Conservation (phyloP, 176 grass and related monocot genomes). For the Thalia dealbata region DNA sequence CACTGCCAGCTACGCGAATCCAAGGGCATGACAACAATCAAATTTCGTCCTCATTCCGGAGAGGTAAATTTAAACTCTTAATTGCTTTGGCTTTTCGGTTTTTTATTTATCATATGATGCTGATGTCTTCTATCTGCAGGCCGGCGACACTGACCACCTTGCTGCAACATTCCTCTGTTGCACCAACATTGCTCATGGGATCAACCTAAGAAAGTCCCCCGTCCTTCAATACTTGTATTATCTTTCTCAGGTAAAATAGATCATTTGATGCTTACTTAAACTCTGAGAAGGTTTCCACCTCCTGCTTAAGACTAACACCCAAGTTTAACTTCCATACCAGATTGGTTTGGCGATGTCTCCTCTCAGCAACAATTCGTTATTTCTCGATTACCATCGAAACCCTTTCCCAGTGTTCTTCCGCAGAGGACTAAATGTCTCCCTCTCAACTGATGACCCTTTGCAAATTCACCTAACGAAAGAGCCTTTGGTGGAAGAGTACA, state of each 20-base stretch:
- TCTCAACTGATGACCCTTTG: conserved; percentile 83
- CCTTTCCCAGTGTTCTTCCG: conserved; percentile 78
- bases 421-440: conserved; percentile 85
- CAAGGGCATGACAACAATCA: conserved; percentile 85
- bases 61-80: conserved; percentile 40
- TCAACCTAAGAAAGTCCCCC: conserved; percentile 86
- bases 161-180: conserved; percentile 77
- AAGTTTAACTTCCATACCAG: conserved; percentile 31
- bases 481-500: conserved; percentile 97
- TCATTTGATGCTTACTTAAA: conserved; percentile 15
- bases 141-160: conserved; percentile 85
- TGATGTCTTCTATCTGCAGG: conserved; percentile 41
- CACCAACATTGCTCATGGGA: conserved; percentile 83
- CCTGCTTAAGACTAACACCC: not conserved
- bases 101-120: not conserved
- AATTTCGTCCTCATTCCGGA: conserved; percentile 87
- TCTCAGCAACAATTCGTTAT: conserved; percentile 89
- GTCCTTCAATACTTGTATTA: conserved; percentile 89
- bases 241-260: conserved; percentile 97
- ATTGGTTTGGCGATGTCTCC: conserved; percentile 99
- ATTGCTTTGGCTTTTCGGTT: not conserved
- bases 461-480: conserved; percentile 98
- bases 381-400: conserved; percentile 92
- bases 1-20: conserved; percentile 61
- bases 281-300: not conserved